Conservation (phyloP, 345 rosid genomes). For the Mallotus nudiflorus region DNA sequence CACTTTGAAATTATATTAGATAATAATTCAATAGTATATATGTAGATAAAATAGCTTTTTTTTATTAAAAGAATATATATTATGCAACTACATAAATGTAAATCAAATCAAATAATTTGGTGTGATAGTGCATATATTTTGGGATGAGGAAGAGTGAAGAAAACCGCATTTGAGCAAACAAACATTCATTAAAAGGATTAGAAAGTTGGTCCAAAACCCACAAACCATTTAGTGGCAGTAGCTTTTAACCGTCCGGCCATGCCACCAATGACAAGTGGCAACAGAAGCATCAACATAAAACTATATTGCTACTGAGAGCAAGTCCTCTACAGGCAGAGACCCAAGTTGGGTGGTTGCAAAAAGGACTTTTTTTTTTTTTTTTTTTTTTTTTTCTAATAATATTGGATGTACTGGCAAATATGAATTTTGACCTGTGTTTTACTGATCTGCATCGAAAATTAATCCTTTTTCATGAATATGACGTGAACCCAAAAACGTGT, state of each 20-base stretch:
- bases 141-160: not conserved
- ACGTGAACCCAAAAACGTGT: conserved; percentile 23
- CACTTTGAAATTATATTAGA: too few species aligned
- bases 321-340: not conserved
- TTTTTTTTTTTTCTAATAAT: too few species aligned
- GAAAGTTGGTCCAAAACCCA: not conserved
- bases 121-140: too few species aligned
- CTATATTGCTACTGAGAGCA: not conserved
- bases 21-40: too few species aligned
- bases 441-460: not conserved
- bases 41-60: too few species aligned
- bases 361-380: not conserved
- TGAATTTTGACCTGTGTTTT: conserved; percentile 13
- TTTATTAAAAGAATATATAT: too few species aligned
- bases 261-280: conserved; percentile 23
- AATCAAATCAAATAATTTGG: too few species aligned
- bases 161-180: not conserved
- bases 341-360: conserved; percentile 2
- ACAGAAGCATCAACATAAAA: conserved; percentile 8
- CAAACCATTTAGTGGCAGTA: conserved; percentile 19
- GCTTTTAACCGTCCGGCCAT: conserved; percentile 31
- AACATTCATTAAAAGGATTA: not conserved
- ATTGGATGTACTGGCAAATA: not conserved
- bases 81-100: too few species aligned
- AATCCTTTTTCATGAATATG: conserved; percentile 20